These are phyloP conservation scores for Lentinula edodes DNA, from an alignment of 768 basidiomycete genomes.

Conservation along the genomic window DNA sequence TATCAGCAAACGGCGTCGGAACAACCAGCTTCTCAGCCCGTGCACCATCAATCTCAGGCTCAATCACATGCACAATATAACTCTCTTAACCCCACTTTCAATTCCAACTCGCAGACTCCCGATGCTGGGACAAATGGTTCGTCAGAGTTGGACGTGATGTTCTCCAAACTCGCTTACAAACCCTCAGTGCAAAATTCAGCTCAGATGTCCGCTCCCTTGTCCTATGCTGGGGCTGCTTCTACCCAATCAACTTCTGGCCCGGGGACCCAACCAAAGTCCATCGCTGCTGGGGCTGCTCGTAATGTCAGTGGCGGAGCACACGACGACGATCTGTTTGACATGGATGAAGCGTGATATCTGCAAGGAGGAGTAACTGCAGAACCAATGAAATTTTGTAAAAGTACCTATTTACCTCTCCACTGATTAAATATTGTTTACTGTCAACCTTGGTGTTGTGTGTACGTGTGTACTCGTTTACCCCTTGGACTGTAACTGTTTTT, in stretches of 20 bases:
- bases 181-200: background rate
- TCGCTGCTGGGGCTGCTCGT: background rate
- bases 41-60: background rate
- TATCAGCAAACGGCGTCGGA: background rate
- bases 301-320: conserved; percentile 17
- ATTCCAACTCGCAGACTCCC: background rate
- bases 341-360: conserved; percentile 42
- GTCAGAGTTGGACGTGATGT: background rate
- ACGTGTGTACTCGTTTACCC: background rate
- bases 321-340: conserved; percentile 47
- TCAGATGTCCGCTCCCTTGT: background rate
- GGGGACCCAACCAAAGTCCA: background rate
- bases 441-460: background rate
- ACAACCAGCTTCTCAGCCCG: background rate
- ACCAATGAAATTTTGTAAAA: background rate
- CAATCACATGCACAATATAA: background rate
- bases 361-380: background rate
- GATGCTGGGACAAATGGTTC: background rate
- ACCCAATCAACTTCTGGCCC: background rate
- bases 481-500: background rate
- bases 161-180: background rate
- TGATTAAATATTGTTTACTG: background rate
- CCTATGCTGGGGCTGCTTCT: background rate
- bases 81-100: background rate
- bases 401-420: conserved; percentile 1